These are phyloP conservation scores for Gautieria morchelliformis DNA, from an alignment of 768 basidiomycete genomes.

Conservation along the genomic window DNA sequence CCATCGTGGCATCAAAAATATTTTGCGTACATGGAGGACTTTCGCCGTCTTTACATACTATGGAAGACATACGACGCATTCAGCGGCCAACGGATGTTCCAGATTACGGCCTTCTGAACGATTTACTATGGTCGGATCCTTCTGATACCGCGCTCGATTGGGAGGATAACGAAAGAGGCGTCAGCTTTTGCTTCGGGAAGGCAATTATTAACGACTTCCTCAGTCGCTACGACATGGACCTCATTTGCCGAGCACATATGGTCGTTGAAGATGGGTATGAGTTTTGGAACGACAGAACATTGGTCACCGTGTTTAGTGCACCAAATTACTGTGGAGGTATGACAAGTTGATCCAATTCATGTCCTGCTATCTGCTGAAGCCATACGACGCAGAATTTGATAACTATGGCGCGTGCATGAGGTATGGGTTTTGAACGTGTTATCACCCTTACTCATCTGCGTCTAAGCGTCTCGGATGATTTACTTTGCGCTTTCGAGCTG, in stretches of 20 bases:
- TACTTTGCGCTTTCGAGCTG: constrained; percentile 94
- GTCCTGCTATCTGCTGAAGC: constrained; percentile 13
- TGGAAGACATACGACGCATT: constrained; percentile 99
- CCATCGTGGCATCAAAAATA: constrained; percentile 97
- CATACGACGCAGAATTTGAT: constrained; percentile 60
- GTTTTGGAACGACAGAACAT: constrained; percentile 98
- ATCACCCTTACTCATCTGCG: constrained; percentile 4
- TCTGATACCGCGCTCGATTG: constrained; percentile 96
- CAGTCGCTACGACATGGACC: constrained; percentile 93
- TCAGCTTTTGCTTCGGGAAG: constrained; percentile 99
- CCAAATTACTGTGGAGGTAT: constrained; percentile 94
- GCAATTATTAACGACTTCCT: constrained; percentile 94
- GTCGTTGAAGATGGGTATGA: constrained; percentile 99
- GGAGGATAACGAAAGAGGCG: constrained; percentile 99
- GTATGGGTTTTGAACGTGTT: constrained; percentile 28
- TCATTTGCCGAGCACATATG: constrained; percentile 99
- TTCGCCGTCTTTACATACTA: constrained; percentile 83
- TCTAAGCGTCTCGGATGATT: constrained; percentile 84
- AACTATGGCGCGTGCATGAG: constrained; percentile 96
- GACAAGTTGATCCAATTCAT: constrained; percentile 22
- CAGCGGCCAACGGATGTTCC: constrained; percentile 97
- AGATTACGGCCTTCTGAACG: constrained; percentile 94
- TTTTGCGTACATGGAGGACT: constrained; percentile 98
- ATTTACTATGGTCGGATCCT: constrained; percentile 96
- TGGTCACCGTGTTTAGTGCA: constrained; percentile 98